phyloP scores from a whole-genome alignment of 192 early-diverging fungal species.

The Backusella australiensis region DNA sequence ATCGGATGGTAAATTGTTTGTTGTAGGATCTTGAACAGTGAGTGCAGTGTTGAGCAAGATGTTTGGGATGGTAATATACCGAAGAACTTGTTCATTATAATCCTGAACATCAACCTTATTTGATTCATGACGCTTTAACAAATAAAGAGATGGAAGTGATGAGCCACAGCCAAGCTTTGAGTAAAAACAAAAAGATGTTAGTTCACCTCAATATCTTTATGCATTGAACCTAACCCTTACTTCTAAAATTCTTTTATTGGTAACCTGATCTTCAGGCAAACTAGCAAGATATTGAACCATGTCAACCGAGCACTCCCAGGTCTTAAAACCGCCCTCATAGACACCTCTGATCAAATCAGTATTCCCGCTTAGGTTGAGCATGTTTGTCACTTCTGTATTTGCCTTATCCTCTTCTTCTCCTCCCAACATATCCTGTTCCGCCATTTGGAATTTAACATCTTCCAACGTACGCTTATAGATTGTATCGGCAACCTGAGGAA shows the following conservation, averaged over 20 bases:
- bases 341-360: conserved; percentile 85
- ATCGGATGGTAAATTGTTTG: neutral
- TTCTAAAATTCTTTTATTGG: conserved; percentile 52
- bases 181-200: neutral
- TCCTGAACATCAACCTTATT: conserved; percentile 83
- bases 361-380: conserved; percentile 48
- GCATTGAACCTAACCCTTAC: conserved; percentile 30
- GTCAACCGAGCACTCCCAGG: conserved; percentile 95
- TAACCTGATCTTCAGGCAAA: conserved; percentile 31
- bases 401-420: conserved; percentile 35
- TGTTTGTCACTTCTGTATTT: conserved; percentile 14
- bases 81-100: conserved; percentile 88
- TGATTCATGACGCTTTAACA: conserved; percentile 51
- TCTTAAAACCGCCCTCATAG: conserved; percentile 96
- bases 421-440: conserved; percentile 67
- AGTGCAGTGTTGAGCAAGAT: conserved; percentile 77
- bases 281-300: conserved; percentile 68
- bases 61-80: conserved; percentile 89
- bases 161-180: conserved; percentile 88
- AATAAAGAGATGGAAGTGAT: conserved; percentile 78
- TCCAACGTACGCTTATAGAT: conserved; percentile 71
- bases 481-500: conserved; percentile 14
- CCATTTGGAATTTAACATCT: conserved; percentile 84
- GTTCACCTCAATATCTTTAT: neutral
- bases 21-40: conserved; percentile 26